Percentiles rank a stretch among this genome's conserved stretches.
Evolutionary conservation across 768 basidiomycete genomes (phyloP).

Genomic region (Mycena vitilis): DNA sequence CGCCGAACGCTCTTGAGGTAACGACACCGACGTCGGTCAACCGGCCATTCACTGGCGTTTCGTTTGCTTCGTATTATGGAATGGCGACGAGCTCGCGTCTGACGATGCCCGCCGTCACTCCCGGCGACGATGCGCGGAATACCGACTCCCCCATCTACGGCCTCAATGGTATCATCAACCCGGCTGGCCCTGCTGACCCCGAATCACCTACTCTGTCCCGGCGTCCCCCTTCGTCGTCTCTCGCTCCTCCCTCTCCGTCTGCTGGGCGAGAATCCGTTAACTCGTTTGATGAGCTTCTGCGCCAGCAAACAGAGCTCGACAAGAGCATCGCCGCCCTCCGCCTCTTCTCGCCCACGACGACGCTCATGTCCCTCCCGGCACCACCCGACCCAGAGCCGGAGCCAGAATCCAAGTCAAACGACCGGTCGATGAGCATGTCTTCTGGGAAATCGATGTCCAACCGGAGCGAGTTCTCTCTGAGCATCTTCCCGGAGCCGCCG

Average conservation of each 20-base stretch:
- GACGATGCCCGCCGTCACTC: slow-evolving; percentile 26
- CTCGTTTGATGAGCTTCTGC: slow-evolving; percentile 64
- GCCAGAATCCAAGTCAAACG: background rate
- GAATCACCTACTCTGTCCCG: slow-evolving; percentile 33
- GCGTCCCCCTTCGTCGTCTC: slow-evolving; percentile 20
- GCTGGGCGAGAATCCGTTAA: slow-evolving; percentile 43
- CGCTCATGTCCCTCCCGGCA: slow-evolving; percentile 19
- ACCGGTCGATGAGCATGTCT: slow-evolving; percentile 25
- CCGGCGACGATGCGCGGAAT: slow-evolving; percentile 15
- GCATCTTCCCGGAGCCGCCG: slow-evolving; percentile 77
- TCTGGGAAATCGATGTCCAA: slow-evolving; percentile 47
- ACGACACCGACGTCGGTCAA: slow-evolving; percentile 26
- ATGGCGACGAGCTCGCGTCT: slow-evolving; percentile 35
- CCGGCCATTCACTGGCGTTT: slow-evolving; percentile 39
- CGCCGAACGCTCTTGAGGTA: slow-evolving; percentile 22
- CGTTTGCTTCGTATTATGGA: slow-evolving; percentile 50
- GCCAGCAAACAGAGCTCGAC: slow-evolving; percentile 74
- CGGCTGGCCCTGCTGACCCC: slow-evolving; percentile 17
- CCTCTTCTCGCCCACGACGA: slow-evolving; percentile 50
- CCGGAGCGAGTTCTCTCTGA: slow-evolving; percentile 73
- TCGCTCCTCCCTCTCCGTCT: slow-evolving; percentile 21
- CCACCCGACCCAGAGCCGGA: slow-evolving; percentile 13
- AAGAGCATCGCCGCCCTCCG: slow-evolving; percentile 70
- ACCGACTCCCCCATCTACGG: slow-evolving; percentile 60
- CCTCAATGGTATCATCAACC: slow-evolving; percentile 50